Conservation (phyloP, 257 asterid genomes). For the Jaltomata sinuosa region DNA sequence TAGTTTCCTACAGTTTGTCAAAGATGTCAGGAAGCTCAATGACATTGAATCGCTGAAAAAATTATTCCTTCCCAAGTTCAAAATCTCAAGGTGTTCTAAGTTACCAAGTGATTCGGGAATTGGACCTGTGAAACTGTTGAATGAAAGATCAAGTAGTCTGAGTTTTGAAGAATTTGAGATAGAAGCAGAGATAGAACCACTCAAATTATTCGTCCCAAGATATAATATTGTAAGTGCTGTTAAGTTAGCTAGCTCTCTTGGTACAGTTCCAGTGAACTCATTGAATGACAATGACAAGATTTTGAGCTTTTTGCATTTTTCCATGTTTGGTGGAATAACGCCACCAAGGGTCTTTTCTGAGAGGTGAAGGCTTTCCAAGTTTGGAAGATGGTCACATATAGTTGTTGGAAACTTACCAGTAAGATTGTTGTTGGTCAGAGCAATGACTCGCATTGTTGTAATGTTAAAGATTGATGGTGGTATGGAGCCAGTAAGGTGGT, state of each 20-base stretch:
- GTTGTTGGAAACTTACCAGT: constrained; percentile 14
- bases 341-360: background rate
- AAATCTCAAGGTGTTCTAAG: background rate
- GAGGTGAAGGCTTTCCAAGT: background rate
- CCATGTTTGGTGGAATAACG: constrained; percentile 11
- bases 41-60: background rate
- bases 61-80: background rate
- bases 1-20: background rate
- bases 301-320: background rate
- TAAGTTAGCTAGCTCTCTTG: background rate
- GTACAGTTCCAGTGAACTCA: background rate
- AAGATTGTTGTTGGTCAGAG: background rate
- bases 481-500: constrained; percentile 12
- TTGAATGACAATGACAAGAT: background rate
- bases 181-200: constrained; percentile 4
- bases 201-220: background rate
- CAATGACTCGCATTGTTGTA: background rate
- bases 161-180: constrained; percentile 21
- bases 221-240: background rate
- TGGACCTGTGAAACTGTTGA: constrained; percentile 10
- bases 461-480: background rate
- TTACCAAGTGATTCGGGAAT: constrained; percentile 15
- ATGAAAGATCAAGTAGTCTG: background rate
- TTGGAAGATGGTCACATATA: constrained; percentile 7
- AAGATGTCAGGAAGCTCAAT: background rate